Evolutionary conservation across 495 filamentous ascomycete genomes (phyloP).

Genomic region (Aspergillus olivimuriae): DNA sequence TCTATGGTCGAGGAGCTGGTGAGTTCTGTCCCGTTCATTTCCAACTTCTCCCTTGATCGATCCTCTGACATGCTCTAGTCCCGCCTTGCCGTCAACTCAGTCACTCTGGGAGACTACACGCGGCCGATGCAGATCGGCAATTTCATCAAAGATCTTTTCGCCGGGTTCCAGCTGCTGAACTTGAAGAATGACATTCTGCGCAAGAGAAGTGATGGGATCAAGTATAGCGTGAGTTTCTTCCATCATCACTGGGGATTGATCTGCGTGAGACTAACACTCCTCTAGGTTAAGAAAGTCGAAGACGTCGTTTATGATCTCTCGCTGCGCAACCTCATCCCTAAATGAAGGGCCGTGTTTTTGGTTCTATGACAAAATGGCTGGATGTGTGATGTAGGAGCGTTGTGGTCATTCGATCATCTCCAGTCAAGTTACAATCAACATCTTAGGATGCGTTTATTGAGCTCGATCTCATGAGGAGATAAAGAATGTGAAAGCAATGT

Average conservation of each 20-base stretch:
- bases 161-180: conserved; percentile 93
- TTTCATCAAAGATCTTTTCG: conserved; percentile 93
- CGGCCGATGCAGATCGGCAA: conserved; percentile 77
- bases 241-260: background rate
- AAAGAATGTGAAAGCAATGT: too few relatives aligned
- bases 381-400: background rate
- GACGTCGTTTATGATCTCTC: conserved; percentile 96
- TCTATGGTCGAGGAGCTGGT: conserved; percentile 85
- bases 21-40: conserved; percentile 10
- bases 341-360: conserved; percentile 19
- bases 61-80: conserved; percentile 37
- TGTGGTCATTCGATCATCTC: too few relatives aligned
- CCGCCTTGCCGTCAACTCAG: conserved; percentile 89
- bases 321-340: conserved; percentile 72
- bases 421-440: too few relatives aligned
- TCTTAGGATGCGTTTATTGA: conserved; percentile 10
- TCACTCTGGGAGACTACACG: conserved; percentile 83
- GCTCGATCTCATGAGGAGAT: background rate
- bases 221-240: conserved; percentile 66
- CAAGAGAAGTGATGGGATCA: conserved; percentile 84
- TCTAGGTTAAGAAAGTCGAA: conserved; percentile 85
- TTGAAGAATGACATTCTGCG: conserved; percentile 91
- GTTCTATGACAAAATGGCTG: background rate
- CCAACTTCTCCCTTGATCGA: background rate
- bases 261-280: background rate